Evolutionary conservation across 2,329 filamentous ascomycete species (phyloP).

Genomic region (Penicillium hesseltinei): DNA sequence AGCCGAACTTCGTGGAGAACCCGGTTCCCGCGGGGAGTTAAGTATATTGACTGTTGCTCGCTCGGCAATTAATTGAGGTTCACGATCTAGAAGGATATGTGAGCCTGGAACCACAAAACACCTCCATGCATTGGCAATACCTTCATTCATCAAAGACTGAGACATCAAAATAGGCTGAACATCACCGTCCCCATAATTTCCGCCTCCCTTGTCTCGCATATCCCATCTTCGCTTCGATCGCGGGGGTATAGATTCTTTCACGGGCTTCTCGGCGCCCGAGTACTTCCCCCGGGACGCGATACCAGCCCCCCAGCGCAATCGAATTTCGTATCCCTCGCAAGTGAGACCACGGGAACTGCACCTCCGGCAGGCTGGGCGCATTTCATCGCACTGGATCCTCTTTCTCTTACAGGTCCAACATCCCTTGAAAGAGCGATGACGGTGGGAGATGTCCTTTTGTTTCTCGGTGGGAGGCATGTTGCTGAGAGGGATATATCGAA

Average conservation of each 20-base stretch:
- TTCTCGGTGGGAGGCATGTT: slow-evolving; percentile 13
- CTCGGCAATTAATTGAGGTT: not conserved
- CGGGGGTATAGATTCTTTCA: slow-evolving; percentile 22
- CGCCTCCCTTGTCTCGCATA: slow-evolving; percentile 14
- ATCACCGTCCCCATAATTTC: slow-evolving; percentile 4
- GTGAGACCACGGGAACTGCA: slow-evolving; percentile 15
- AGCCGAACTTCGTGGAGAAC: not conserved
- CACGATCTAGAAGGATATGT: not conserved
- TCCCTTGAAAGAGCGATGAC: slow-evolving; percentile 25
- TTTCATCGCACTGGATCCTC: slow-evolving; percentile 24
- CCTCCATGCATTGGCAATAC: not conserved
- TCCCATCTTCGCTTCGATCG: slow-evolving; percentile 23
- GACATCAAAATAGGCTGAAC: slow-evolving; percentile 14
- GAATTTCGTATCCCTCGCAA: slow-evolving; percentile 24
- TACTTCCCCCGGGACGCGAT: slow-evolving; percentile 25
- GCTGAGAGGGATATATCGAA: not conserved
- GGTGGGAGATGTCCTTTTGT: slow-evolving; percentile 11
- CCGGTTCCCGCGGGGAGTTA: slow-evolving; percentile 12
- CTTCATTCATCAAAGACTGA: slow-evolving; percentile 4
- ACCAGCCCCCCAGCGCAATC: slow-evolving; percentile 25
- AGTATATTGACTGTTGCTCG: slow-evolving; percentile 24
- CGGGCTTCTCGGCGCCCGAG: slow-evolving; percentile 22
- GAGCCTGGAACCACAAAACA: not conserved
- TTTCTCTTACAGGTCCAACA: slow-evolving; percentile 27
- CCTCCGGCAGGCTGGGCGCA: slow-evolving; percentile 17